Evolutionary conservation across 2,329 filamentous ascomycete species (phyloP).

Genomic region (Corinectria fuckeliana): DNA sequence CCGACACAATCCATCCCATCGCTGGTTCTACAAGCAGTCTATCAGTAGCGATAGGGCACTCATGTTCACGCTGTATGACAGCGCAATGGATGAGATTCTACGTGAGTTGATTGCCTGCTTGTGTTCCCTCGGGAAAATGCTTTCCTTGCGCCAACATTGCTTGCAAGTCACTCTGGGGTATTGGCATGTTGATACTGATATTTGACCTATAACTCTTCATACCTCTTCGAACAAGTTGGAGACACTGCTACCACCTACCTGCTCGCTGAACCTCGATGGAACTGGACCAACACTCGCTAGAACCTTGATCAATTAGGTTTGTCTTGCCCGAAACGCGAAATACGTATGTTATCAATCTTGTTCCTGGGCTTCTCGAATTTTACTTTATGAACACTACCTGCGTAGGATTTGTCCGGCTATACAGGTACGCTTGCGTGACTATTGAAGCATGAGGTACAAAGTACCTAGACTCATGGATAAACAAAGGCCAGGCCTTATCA

Average conservation of each 20-base stretch:
- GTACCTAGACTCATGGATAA: too few relatives aligned
- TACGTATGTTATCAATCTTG: slow-evolving; percentile 24
- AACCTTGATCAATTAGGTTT: slow-evolving; percentile 52
- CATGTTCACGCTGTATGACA: background rate
- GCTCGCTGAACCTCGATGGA: slow-evolving; percentile 48
- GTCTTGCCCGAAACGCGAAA: slow-evolving; percentile 40
- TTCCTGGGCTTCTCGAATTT: slow-evolving; percentile 38
- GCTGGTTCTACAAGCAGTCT: background rate
- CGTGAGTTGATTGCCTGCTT: slow-evolving; percentile 31
- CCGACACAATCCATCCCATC: background rate
- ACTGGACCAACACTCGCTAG: slow-evolving; percentile 50
- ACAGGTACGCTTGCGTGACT: slow-evolving; percentile 36
- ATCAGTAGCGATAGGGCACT: background rate
- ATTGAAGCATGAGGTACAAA: too few relatives aligned
- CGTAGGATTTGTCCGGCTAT: slow-evolving; percentile 47
- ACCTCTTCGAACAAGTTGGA: slow-evolving; percentile 49
- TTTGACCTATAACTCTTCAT: slow-evolving; percentile 45
- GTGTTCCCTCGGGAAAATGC: slow-evolving; percentile 45
- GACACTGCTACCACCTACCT: slow-evolving; percentile 38
- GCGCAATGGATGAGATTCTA: background rate
- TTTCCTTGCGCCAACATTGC: slow-evolving; percentile 47
- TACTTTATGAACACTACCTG: slow-evolving; percentile 47
- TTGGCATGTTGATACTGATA: background rate
- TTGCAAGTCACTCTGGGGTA: slow-evolving; percentile 9
- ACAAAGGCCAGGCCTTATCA: too few relatives aligned